phyloP scores from a whole-genome alignment of 1,139 yeast genomes.

The Geotrichum klebahnii region DNA sequence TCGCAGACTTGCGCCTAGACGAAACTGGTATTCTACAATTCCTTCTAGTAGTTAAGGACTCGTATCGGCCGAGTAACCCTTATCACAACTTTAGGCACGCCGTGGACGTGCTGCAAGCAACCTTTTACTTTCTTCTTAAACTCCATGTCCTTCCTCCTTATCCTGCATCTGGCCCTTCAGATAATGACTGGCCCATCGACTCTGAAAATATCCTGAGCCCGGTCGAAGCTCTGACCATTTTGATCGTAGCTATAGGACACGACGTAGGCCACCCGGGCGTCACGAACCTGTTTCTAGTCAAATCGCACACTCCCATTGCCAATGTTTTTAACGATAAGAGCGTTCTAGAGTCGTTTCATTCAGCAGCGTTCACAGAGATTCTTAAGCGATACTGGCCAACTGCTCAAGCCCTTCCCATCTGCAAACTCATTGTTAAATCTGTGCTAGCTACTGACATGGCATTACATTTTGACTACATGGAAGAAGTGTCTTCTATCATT shows the following conservation, averaged over 20 bases:
- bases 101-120: slow-evolving; percentile 89
- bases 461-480: slow-evolving; percentile 71
- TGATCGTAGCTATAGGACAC: slow-evolving; percentile 87
- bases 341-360: slow-evolving; percentile 79
- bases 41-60: slow-evolving; percentile 62
- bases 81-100: slow-evolving; percentile 96
- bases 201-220: slow-evolving; percentile 33
- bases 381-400: slow-evolving; percentile 62
- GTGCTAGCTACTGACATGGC: slow-evolving; percentile 95
- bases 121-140: slow-evolving; percentile 58
- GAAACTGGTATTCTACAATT: slow-evolving; percentile 53
- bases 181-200: not conserved
- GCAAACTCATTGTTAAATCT: slow-evolving; percentile 34
- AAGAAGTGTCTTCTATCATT: slow-evolving; percentile 37
- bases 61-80: slow-evolving; percentile 78
- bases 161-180: not conserved
- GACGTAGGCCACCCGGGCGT: slow-evolving; percentile 97
- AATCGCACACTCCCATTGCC: slow-evolving; percentile 64
- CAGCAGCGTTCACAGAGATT: slow-evolving; percentile 61
- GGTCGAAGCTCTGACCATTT: slow-evolving; percentile 53
- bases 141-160: slow-evolving; percentile 46
- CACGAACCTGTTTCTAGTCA: slow-evolving; percentile 67
- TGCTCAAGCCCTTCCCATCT: slow-evolving; percentile 32
- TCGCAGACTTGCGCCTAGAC: slow-evolving; percentile 35
- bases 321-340: slow-evolving; percentile 59